Base-by-base conservation (phyloP, 2,329 filamentous ascomycete species). In the Penicillium frequentans region DNA sequence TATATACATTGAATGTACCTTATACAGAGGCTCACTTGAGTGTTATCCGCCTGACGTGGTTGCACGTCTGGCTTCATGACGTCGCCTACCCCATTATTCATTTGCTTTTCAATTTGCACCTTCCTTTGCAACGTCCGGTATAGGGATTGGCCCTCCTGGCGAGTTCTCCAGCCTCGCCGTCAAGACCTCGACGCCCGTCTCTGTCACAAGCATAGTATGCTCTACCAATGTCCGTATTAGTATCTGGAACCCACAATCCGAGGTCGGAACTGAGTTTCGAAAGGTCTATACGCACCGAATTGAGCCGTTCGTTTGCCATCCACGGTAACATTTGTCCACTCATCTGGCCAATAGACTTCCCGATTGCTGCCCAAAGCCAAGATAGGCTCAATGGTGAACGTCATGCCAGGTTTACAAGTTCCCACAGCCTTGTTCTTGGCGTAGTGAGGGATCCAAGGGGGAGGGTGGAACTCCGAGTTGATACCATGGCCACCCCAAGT, bases 381-480 rank as follows among this genome's bases (percentile, higher is more conserved):
- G 90, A 97, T 97, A 23, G 93, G 93, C 77, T 97, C 93, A 60
- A 97, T 96, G 0, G 93, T 97, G 69, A 97, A 97, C 49, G 91
- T 95, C 91, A 96, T 96, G 31, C 93, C 93, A 0, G 90, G 86
- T 77, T 96, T 96, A 63, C 91, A 93, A 69, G 88, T 86, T 48
- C 93, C 93, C 1, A 96, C 88, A 0, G 91, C 90, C 83, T 96
- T 97, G 77, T 96, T 97, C 81, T 96, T 96, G 53, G 88, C 91
- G 70, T 97, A 97, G 75, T 97, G 93, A 5, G 93, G 93, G 43
- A 97, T 88, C 72, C 93, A 96, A 1, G 93, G 93, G 31, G 91
- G 86, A 74, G 87, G 89, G 74, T 97, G 93, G 81, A 97, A 97
- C 39, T 95, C 81, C 53, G 84, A 86, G 77, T 96, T 93, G 76